These are phyloP conservation scores for Orbilia brochopaga DNA, from an alignment of 2,329 filamentous ascomycete species.

Conservation along the genomic window DNA sequence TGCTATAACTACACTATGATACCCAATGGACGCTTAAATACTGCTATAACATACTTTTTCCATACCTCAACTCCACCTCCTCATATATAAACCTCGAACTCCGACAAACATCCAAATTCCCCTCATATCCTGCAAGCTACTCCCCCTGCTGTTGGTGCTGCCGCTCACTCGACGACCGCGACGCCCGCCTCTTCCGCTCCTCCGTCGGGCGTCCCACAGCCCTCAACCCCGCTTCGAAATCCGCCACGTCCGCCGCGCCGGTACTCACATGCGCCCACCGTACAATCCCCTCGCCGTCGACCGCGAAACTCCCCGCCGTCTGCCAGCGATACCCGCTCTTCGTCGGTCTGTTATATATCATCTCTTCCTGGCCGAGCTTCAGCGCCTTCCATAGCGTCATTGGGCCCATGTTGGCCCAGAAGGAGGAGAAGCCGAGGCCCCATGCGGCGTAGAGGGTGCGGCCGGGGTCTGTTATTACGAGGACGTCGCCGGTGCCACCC, in stretches of 20 bases:
- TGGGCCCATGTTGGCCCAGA: conserved; percentile 70
- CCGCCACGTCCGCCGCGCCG: conserved; percentile 64
- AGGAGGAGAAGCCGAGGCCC: conserved; percentile 68
- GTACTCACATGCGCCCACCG: conserved; percentile 63
- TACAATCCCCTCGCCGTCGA: conserved; percentile 64
- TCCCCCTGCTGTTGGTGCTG: too few relatives aligned
- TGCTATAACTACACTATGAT: too few relatives aligned
- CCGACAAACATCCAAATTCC: too few relatives aligned
- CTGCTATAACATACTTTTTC: too few relatives aligned
- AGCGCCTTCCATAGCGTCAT: conserved; percentile 66
- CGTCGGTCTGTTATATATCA: conserved; percentile 70
- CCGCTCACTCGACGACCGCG: conserved; percentile 7
- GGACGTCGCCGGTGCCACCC: conserved; percentile 65
- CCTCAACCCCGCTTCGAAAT: conserved; percentile 62
- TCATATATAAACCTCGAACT: too few relatives aligned
- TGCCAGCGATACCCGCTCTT: conserved; percentile 74
- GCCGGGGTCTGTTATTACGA: conserved; percentile 67
- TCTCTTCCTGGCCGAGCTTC: conserved; percentile 67
- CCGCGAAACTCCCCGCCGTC: conserved; percentile 69
- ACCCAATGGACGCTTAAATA: too few relatives aligned
- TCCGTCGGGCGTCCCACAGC: conserved; percentile 51
- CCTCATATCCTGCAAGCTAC: not conserved
- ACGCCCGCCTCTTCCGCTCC: conserved; percentile 26
- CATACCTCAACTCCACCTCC: too few relatives aligned
- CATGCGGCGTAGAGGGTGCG: conserved; percentile 69